phyloP scores from a whole-genome alignment of 805 yeast species.

The Candida nanaspora region DNA sequence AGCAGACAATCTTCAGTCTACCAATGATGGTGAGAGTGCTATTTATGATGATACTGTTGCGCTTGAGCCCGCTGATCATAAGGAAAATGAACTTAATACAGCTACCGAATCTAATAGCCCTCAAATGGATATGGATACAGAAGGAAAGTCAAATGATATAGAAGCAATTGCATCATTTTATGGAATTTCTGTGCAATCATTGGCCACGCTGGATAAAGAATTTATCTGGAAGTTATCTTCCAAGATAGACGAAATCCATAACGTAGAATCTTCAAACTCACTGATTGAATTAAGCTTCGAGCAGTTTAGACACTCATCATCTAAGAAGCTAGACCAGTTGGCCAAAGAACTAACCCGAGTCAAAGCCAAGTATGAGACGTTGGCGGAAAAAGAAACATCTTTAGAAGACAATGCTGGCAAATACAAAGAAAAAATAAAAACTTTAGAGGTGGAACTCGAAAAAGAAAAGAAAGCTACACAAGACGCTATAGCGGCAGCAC shows the following conservation, averaged over 20 bases:
- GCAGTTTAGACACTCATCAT: constrained; percentile 27
- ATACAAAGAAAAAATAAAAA: constrained; percentile 10
- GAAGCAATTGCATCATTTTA: constrained; percentile 27
- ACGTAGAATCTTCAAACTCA: constrained; percentile 29
- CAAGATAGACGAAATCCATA: constrained; percentile 27
- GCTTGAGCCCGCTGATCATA: too few relatives aligned
- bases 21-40: too few relatives aligned
- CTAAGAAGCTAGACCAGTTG: constrained; percentile 25
- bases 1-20: too few relatives aligned
- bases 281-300: constrained; percentile 32
- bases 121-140: background rate
- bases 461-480: constrained; percentile 6
- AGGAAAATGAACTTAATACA: too few relatives aligned
- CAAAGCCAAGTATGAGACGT: constrained; percentile 13
- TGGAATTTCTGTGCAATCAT: constrained; percentile 17
- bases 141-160: background rate
- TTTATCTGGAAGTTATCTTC: constrained; percentile 21
- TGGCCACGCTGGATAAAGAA: constrained; percentile 14
- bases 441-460: background rate
- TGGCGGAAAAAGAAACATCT: constrained; percentile 13
- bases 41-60: too few relatives aligned
- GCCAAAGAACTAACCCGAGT: constrained; percentile 16
- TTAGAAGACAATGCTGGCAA: constrained; percentile 9
- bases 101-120: too few relatives aligned
- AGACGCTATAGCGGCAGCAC: constrained; percentile 8